phyloP scores from a whole-genome alignment of 2,329 filamentous ascomycete species.

The Aspergillus glaucus region DNA sequence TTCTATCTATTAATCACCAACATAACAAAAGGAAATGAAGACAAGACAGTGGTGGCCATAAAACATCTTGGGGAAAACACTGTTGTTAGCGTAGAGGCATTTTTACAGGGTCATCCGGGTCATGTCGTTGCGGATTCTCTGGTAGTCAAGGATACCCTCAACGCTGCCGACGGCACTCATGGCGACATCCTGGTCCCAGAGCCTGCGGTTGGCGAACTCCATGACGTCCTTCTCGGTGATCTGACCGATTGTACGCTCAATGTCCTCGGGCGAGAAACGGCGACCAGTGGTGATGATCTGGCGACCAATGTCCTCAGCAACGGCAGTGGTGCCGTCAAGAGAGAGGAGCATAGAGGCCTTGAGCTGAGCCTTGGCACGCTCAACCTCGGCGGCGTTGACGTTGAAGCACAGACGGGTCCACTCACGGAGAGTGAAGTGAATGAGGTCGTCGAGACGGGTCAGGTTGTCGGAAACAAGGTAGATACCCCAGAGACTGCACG shows the following conservation, averaged over 20 bases:
- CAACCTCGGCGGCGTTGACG: conserved; percentile 83
- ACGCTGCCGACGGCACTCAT: conserved; percentile 89
- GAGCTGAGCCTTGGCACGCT: conserved; percentile 98
- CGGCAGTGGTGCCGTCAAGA: conserved; percentile 92
- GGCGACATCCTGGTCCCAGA: conserved; percentile 97
- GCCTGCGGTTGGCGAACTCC: conserved; percentile 87
- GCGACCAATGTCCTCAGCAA: conserved; percentile 96
- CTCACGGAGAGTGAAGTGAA: conserved; percentile 97
- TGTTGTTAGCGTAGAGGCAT: conserved; percentile 5
- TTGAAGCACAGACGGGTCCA: conserved; percentile 91
- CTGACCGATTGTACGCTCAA: conserved; percentile 80
- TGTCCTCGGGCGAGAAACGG: conserved; percentile 83
- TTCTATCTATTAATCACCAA: conserved; percentile 25
- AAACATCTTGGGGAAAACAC: conserved; percentile 11
- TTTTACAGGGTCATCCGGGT: conserved; percentile 59
- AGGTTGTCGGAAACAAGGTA: conserved; percentile 92
- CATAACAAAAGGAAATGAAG: conserved; percentile 11
- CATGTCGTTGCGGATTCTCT: conserved; percentile 67
- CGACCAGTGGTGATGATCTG: conserved; percentile 97
- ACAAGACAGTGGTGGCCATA: conserved; percentile 8
- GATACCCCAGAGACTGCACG: conserved; percentile 89
- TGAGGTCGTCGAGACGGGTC: conserved; percentile 83
- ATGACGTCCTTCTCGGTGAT: conserved; percentile 97
- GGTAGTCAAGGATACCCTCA: conserved; percentile 63
- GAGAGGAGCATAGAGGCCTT: conserved; percentile 97